These are phyloP conservation scores for Macaranga tanarius DNA, from an alignment of 441 rosid genomes.

Conservation along the genomic window DNA sequence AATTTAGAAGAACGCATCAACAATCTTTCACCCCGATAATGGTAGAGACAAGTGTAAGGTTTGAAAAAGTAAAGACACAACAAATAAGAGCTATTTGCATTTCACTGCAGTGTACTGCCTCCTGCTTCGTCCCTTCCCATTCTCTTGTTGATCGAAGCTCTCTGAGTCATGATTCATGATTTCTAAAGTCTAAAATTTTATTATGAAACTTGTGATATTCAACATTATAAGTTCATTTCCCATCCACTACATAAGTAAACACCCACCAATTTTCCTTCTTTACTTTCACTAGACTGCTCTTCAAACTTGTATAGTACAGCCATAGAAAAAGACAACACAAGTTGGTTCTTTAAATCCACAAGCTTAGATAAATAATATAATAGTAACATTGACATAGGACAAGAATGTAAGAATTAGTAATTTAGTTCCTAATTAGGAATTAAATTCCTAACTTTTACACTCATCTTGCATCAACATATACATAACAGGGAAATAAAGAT, in stretches of 20 bases:
- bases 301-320: neutral
- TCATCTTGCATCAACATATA: too few species aligned
- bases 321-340: neutral
- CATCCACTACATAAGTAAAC: too few species aligned
- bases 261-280: neutral
- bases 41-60: neutral
- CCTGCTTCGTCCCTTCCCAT: too few species aligned
- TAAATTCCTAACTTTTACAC: too few species aligned
- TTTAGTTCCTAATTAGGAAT: too few species aligned
- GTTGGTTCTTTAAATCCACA: neutral
- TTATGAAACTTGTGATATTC: neutral
- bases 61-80: too few species aligned
- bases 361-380: neutral
- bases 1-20: neutral
- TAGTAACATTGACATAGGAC: too few species aligned
- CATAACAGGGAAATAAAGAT: too few species aligned
- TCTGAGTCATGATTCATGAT: neutral
- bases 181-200: neutral
- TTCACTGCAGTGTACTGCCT: too few species aligned
- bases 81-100: too few species aligned
- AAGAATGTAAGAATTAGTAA: too few species aligned
- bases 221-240: neutral
- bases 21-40: conserved; percentile 1
- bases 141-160: too few species aligned
- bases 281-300: neutral